Evolutionary conservation across 768 basidiomycete species (phyloP).

Genomic region (Lactarius quietus): DNA sequence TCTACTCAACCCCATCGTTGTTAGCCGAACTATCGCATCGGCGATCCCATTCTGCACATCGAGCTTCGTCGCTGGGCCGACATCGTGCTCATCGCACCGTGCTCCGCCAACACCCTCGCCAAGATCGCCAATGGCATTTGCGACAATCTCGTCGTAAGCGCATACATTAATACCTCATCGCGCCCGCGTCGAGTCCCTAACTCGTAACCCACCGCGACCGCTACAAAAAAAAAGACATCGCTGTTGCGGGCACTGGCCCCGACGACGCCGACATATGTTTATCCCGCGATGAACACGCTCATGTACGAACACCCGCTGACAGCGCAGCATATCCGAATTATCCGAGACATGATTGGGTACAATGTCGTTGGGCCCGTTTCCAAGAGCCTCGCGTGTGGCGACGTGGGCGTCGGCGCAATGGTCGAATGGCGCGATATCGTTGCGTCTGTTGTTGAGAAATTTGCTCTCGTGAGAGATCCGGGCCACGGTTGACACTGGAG

Average conservation of each 20-base stretch:
- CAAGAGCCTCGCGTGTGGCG: conserved; percentile 88
- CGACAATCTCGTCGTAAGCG: conserved; percentile 83
- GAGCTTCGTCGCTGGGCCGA: conserved; percentile 95
- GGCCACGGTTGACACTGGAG: not conserved
- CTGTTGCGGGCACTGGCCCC: conserved; percentile 82
- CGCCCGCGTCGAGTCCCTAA: not conserved
- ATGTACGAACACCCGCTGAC: conserved; percentile 98
- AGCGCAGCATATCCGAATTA: conserved; percentile 69
- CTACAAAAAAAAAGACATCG: conserved; percentile 58
- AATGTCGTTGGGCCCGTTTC: conserved; percentile 82
- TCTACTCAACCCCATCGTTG: not conserved
- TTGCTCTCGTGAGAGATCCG: conserved; percentile 30
- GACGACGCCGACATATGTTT: conserved; percentile 81
- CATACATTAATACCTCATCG: not conserved
- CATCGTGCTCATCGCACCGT: conserved; percentile 90
- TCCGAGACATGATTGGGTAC: conserved; percentile 76
- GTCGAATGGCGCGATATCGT: conserved; percentile 93
- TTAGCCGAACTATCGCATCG: conserved; percentile 69
- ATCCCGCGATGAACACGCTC: conserved; percentile 98
- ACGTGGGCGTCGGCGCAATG: conserved; percentile 94
- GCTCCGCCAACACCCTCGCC: conserved; percentile 93
- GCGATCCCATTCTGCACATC: conserved; percentile 94
- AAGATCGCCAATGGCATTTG: conserved; percentile 88
- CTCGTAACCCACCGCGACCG: not conserved
- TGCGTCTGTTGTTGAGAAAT: conserved; percentile 58